Evolutionary conservation across 2,329 filamentous ascomycete species (phyloP), one percentile per base, ranked within the genome.

Genomic region (Scedosporium minutisporum): DNA sequence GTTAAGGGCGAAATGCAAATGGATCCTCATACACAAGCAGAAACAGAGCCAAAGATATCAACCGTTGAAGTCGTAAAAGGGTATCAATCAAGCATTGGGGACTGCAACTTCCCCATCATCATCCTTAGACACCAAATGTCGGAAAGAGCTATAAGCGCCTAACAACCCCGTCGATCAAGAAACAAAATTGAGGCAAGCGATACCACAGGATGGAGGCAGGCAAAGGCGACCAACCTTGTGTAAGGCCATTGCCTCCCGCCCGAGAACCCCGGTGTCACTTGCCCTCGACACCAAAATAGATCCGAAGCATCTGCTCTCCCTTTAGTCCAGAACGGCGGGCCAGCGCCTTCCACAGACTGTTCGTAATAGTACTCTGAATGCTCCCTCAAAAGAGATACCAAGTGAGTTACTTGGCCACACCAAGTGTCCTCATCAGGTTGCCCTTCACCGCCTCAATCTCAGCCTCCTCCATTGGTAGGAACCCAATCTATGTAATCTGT

Each of bases 381-480:
- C 27, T 58, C 64, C 62, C 62, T 69, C 64, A 69, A 9, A 41
- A 14, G 23, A 53, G 27, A n/a, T 42, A n/a, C n/a, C n/a, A n/a
- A n/a, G 53, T 7, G 27, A 6, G 48, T 66, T 63, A 74, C 33
- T 70, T 66, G 44, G 70, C 64, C 53, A 69, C 69, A 57, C 72
- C 77, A 48, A 82, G 68, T 16, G 81, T 85, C 65, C 81, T 80
- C 58, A 80, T 73, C 16, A 88, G 74, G 63, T 84, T 85, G 62
- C 84, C 80, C 69, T 84, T 86, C 44, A 86, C 77, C 2, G 78
- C 76, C 57, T 84, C 80, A 12, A 87, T 74, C 46, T 86, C 82
- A 57, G 77, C 76, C 14, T 84, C 80, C 57, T 87, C 85, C 77
- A 89, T 79, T 44, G 80, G 81, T 23, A 88, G 73, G 69, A 90